Percentiles rank a stretch among this genome's conserved stretches.
Conservation (phyloP, 345 rosid genomes). For the Eucalyptus erythrocorys region DNA sequence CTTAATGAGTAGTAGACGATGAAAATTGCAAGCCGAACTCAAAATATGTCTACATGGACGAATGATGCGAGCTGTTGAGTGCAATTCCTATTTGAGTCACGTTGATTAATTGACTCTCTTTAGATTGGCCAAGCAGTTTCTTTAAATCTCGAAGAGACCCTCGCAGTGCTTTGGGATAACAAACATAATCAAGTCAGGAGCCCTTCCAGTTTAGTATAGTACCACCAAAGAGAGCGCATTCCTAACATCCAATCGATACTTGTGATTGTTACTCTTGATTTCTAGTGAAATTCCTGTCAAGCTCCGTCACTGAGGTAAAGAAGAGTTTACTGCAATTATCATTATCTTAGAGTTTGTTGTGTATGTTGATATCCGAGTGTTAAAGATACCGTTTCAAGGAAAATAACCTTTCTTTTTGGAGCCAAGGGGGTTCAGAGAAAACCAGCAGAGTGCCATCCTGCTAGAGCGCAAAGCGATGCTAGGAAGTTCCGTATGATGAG, state of each 20-base stretch:
- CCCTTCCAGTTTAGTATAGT: not conserved
- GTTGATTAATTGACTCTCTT: not conserved
- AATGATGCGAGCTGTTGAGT: not conserved
- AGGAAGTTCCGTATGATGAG: not conserved
- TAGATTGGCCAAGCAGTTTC: not conserved
- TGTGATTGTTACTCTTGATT: not conserved
- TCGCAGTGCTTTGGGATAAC: not conserved
- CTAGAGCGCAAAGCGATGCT: not conserved
- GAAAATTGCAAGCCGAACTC: not conserved
- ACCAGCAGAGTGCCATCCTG: not conserved
- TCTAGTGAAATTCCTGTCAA: not conserved
- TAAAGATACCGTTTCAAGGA: not conserved
- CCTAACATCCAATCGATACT: not conserved
- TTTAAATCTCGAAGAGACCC: not conserved
- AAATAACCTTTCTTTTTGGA: not conserved
- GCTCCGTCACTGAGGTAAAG: not conserved
- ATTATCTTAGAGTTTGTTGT: not conserved
- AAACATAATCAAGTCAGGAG: not conserved
- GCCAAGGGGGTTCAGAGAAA: not conserved
- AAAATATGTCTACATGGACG: not conserved
- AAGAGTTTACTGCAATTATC: not conserved
- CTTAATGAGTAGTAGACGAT: not conserved
- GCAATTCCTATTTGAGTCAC: not conserved
- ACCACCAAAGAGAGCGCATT: not conserved
- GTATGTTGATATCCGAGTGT: not conserved